These are phyloP conservation scores for Rhodofomes roseus DNA, from an alignment of 1,284 basidiomycete species.

Conservation along the genomic window DNA sequence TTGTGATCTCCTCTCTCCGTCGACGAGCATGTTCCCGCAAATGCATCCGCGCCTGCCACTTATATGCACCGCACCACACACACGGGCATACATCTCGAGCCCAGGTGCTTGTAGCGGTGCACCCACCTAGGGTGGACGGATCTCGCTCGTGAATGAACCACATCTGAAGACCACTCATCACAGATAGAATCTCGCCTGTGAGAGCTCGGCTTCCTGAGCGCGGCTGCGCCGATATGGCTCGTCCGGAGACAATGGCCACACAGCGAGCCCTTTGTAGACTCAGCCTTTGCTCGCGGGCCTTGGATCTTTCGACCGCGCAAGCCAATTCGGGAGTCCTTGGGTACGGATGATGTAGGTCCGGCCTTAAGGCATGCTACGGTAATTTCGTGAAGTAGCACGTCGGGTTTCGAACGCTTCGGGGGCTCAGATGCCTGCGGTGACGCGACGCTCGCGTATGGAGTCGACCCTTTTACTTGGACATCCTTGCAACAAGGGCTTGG, in stretches of 20 bases:
- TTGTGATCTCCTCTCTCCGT: slow-evolving; percentile 34
- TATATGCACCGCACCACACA: slow-evolving; percentile 43
- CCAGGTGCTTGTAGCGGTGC: slow-evolving; percentile 32
- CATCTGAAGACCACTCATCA: slow-evolving; percentile 39
- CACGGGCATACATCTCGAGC: slow-evolving; percentile 29
- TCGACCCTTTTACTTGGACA: slow-evolving; percentile 50
- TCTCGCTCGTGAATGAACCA: slow-evolving; percentile 32
- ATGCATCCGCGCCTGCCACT: slow-evolving; percentile 28
- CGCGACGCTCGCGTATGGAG: slow-evolving; percentile 18
- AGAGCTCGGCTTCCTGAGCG: slow-evolving; percentile 29
- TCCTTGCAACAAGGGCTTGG: slow-evolving; percentile 23
- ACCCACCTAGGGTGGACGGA: slow-evolving; percentile 14
- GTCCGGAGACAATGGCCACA: slow-evolving; percentile 1
- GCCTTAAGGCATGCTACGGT: slow-evolving; percentile 43
- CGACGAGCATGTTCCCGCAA: slow-evolving; percentile 8
- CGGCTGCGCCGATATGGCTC: slow-evolving; percentile 6
- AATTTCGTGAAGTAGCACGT: slow-evolving; percentile 32
- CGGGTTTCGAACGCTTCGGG: slow-evolving; percentile 38
- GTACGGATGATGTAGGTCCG: slow-evolving; percentile 35
- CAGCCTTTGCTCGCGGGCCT: slow-evolving; percentile 38
- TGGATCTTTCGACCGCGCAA: slow-evolving; percentile 25
- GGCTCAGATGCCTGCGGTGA: slow-evolving; percentile 17
- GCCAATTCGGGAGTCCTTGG: slow-evolving; percentile 28
- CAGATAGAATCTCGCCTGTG: slow-evolving; percentile 21
- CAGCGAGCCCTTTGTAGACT: slow-evolving; percentile 30